phyloP scores from a whole-genome alignment of 345 rosid genomes.

The Nephelium lappaceum region DNA sequence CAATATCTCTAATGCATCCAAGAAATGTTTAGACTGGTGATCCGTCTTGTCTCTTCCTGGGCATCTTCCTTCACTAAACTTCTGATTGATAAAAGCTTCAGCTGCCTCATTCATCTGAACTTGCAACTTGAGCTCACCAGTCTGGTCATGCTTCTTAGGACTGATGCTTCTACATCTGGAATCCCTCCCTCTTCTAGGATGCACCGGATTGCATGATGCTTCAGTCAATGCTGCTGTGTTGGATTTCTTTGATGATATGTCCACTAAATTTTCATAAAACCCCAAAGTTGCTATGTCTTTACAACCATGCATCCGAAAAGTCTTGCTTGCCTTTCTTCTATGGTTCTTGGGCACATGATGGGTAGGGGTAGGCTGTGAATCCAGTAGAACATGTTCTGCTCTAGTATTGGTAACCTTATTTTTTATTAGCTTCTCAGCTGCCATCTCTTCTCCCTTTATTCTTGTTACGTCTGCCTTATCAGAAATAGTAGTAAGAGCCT shows the following conservation, averaged over 20 bases:
- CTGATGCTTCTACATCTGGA: constrained; percentile 17
- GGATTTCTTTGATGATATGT: constrained; percentile 25
- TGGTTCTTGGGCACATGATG: constrained; percentile 23
- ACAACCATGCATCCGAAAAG: constrained; percentile 30
- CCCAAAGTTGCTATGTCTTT: constrained; percentile 26
- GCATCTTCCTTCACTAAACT: constrained; percentile 35
- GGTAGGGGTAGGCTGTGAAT: constrained; percentile 32
- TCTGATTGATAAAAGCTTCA: constrained; percentile 60
- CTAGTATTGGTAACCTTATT: constrained; percentile 35
- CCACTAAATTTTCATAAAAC: constrained; percentile 29
- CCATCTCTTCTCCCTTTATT: constrained; percentile 31
- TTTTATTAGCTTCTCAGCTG: constrained; percentile 35
- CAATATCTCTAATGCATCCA: constrained; percentile 65
- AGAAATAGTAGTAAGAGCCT: constrained; percentile 18
- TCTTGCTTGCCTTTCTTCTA: constrained; percentile 33
- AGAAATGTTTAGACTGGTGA: constrained; percentile 60
- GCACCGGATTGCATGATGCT: constrained; percentile 21
- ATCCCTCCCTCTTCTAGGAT: constrained; percentile 29
- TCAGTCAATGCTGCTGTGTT: constrained; percentile 20
- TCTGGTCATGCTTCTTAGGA: constrained; percentile 15
- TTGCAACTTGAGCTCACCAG: constrained; percentile 48
- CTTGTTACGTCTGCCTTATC: constrained; percentile 22
- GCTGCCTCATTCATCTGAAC: constrained; percentile 53
- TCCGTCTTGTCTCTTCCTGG: constrained; percentile 19
- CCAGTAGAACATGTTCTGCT: constrained; percentile 33